phyloP scores from a whole-genome alignment of 129 eudicot genomes.

The Flaveria trinervia region DNA sequence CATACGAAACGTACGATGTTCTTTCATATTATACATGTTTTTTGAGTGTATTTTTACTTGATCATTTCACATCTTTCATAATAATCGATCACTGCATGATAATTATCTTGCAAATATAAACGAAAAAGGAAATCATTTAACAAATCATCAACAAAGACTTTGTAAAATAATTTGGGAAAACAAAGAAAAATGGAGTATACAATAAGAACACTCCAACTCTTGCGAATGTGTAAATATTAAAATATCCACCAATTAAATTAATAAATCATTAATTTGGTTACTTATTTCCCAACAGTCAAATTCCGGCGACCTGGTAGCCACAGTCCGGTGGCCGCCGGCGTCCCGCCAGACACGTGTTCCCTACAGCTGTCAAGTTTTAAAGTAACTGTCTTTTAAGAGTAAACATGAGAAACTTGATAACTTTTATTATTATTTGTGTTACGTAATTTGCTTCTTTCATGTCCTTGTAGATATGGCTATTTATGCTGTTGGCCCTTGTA shows the following conservation, averaged over 20 bases:
- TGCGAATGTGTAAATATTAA: not conserved
- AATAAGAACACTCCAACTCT: slow-evolving; percentile 22
- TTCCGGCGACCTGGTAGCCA: slow-evolving; percentile 33
- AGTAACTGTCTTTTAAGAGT: slow-evolving; percentile 27
- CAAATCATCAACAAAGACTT: too few relatives aligned
- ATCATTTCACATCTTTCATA: too few relatives aligned
- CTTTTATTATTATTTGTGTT: slow-evolving; percentile 30
- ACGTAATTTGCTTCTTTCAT: not conserved
- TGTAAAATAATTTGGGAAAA: not conserved
- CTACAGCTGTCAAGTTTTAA: slow-evolving; percentile 26
- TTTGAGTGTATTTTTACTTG: too few relatives aligned
- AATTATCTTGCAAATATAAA: too few relatives aligned
- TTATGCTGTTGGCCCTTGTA: not conserved
- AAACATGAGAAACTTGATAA: slow-evolving; percentile 17
- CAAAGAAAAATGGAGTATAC: slow-evolving; percentile 18
- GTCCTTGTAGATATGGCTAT: not conserved
- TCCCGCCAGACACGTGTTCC: slow-evolving; percentile 34
- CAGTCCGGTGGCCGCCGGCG: slow-evolving; percentile 33
- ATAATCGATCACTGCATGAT: too few relatives aligned
- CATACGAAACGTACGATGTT: too few relatives aligned
- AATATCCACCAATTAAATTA: slow-evolving; percentile 3
- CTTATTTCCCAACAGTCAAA: slow-evolving; percentile 54
- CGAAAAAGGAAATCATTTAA: too few relatives aligned
- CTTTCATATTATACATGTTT: too few relatives aligned
- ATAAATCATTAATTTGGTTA: slow-evolving; percentile 32